These are phyloP conservation scores for Xylaria flabelliformis DNA, from an alignment of 495 filamentous ascomycete genomes.

Conservation along the genomic window DNA sequence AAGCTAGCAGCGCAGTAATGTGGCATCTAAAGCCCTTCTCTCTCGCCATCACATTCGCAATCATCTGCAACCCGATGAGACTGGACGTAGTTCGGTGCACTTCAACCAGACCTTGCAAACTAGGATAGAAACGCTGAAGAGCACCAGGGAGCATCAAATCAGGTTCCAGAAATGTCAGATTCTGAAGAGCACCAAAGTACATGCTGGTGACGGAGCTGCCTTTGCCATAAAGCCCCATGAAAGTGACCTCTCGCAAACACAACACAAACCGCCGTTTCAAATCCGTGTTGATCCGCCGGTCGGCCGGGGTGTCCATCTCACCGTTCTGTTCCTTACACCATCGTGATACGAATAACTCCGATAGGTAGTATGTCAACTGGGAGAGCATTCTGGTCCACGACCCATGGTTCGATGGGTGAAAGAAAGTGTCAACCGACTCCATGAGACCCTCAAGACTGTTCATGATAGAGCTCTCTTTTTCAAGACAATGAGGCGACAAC, in stretches of 20 bases:
- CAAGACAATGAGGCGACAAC: conserved; percentile 82
- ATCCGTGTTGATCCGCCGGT: conserved; percentile 77
- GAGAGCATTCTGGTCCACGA: conserved; percentile 88
- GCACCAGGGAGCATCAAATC: conserved; percentile 92
- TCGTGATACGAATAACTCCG: conserved; percentile 96
- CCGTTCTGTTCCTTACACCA: conserved; percentile 95
- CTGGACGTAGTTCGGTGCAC: conserved; percentile 96
- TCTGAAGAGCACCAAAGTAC: conserved; percentile 87
- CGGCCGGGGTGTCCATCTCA: conserved; percentile 82
- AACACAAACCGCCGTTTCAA: conserved; percentile 91
- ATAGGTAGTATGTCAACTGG: conserved; percentile 89
- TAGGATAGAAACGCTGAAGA: conserved; percentile 94
- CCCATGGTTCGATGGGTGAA: conserved; percentile 96
- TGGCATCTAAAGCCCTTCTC: conserved; percentile 95
- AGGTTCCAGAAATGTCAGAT: conserved; percentile 87
- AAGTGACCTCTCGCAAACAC: conserved; percentile 88
- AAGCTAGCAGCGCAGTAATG: conserved; percentile 86
- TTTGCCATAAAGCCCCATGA: conserved; percentile 98
- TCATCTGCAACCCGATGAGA: conserved; percentile 84
- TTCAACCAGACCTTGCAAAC: conserved; percentile 94
- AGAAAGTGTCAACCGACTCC: conserved; percentile 97
- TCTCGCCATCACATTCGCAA: conserved; percentile 85
- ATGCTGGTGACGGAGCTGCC: conserved; percentile 89
- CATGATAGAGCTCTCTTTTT: conserved; percentile 78
- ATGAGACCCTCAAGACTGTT: conserved; percentile 90